Conservation (phyloP, 2,329 filamentous ascomycete genomes). For the Colletotrichum melonis region DNA sequence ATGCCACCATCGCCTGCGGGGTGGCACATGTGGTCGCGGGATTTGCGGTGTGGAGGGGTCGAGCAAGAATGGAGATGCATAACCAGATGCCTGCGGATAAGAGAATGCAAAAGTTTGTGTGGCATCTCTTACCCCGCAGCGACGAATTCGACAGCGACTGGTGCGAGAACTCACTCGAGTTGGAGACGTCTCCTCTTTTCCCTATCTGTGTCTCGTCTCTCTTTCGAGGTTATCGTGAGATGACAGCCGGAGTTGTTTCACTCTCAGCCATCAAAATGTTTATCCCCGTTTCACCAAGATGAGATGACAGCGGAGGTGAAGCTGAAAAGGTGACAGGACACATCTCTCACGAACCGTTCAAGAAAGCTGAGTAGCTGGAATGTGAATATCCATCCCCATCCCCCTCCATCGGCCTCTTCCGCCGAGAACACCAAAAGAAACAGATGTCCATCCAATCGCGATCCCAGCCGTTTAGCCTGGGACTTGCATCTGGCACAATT, state of each 20-base stretch:
- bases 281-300: not conserved
- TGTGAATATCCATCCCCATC: not conserved
- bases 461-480: slow-evolving; percentile 12
- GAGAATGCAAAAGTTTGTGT: slow-evolving; percentile 1
- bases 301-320: slow-evolving; percentile 1
- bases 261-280: not conserved
- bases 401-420: not conserved
- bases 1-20: slow-evolving; percentile 7
- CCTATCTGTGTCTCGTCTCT: not conserved
- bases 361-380: slow-evolving; percentile 6
- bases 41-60: slow-evolving; percentile 3
- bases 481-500: slow-evolving; percentile 9
- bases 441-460: slow-evolving; percentile 12
- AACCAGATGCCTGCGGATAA: not conserved
- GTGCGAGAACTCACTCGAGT: not conserved
- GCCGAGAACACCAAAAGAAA: not conserved
- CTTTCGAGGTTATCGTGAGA: not conserved
- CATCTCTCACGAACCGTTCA: not conserved
- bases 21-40: slow-evolving; percentile 23
- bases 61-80: too few species aligned
- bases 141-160: not conserved
- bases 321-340: slow-evolving; percentile 6
- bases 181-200: not conserved
- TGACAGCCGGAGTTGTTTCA: not conserved
- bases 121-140: slow-evolving; percentile 8